A percentile compares a stretch with the other conserved stretches of the same genome.
These are phyloP conservation scores for Ceratorhiza oryzae-sativae DNA, from an alignment of 1,284 basidiomycete genomes.

Conservation along the genomic window DNA sequence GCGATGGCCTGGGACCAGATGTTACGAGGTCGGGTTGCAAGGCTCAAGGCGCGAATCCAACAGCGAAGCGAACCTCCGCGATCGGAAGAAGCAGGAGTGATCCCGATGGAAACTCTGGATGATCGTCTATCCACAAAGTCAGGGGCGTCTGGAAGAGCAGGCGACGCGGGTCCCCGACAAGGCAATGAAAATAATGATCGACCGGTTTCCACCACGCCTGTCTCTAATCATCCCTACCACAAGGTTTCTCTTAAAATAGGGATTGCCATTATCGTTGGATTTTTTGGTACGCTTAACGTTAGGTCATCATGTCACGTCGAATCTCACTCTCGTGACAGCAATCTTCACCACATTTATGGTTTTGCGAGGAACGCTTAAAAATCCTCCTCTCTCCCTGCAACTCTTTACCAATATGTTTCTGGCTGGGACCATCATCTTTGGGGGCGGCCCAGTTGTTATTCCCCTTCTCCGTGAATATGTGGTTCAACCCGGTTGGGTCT, in stretches of 20 bases:
- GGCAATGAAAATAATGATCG: not conserved
- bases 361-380: slow-evolving; percentile 49
- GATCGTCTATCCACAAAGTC: slow-evolving; percentile 4
- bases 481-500: slow-evolving; percentile 61
- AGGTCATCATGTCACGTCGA: not conserved
- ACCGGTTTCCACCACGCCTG: not conserved
- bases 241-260: slow-evolving; percentile 30
- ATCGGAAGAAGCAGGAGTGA: not conserved
- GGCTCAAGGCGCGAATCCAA: not conserved
- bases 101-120: slow-evolving; percentile 22
- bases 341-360: slow-evolving; percentile 51
- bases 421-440: slow-evolving; percentile 63
- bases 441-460: slow-evolving; percentile 67
- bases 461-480: slow-evolving; percentile 64
- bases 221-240: not conserved
- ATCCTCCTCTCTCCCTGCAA: slow-evolving; percentile 49
- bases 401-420: slow-evolving; percentile 57
- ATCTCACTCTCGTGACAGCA: slow-evolving; percentile 2
- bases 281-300: slow-evolving; percentile 34
- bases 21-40: slow-evolving; percentile 42
- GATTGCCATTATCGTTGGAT: slow-evolving; percentile 35
- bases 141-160: not conserved
- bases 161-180: not conserved
- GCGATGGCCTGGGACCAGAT: slow-evolving; percentile 52
- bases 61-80: slow-evolving; percentile 14